Percentiles rank a stretch among this genome's conserved stretches.
Conservation (phyloP, 208 protist genomes). For the Herpetomonas tarakana region DNA sequence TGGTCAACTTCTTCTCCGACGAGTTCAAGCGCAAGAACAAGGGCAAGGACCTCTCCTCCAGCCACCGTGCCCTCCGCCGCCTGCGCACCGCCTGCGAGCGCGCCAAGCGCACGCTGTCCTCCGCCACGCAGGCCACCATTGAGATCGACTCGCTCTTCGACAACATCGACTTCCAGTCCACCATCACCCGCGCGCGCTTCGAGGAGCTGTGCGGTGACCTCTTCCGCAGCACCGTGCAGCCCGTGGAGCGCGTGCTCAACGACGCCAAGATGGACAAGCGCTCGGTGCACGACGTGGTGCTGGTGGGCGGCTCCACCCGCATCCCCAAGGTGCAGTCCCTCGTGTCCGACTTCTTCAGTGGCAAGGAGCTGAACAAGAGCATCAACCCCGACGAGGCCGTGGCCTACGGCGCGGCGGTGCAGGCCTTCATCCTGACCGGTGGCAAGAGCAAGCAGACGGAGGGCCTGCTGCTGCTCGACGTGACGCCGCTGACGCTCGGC, state of each 20-base stretch:
- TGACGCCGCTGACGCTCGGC: conserved; percentile 95
- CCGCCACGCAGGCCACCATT: conserved; percentile 89
- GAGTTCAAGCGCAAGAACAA: conserved; percentile 92
- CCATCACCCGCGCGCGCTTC: conserved; percentile 98
- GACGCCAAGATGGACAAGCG: conserved; percentile 89
- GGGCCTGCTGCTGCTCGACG: conserved; percentile 77
- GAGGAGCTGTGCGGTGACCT: conserved; percentile 95
- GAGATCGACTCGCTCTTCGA: conserved; percentile 98
- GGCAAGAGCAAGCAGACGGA: conserved; percentile 64
- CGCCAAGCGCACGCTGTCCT: conserved; percentile 98
- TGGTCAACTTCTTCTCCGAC: conserved; percentile 96
- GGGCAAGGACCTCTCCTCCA: conserved; percentile 73
- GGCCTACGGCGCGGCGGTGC: conserved; percentile 95
- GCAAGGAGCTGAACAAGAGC: conserved; percentile 91
- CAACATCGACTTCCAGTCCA: conserved; percentile 96
- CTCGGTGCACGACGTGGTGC: conserved; percentile 92
- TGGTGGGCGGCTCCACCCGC: conserved; percentile 96
- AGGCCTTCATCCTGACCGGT: conserved; percentile 94
- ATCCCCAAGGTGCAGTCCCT: conserved; percentile 99
- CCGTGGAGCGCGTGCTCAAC: conserved; percentile 81
- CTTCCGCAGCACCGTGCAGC: conserved; percentile 84
- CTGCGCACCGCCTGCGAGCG: conserved; percentile 90
- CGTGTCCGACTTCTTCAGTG: conserved; percentile 94
- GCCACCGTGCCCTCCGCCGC: conserved; percentile 72
- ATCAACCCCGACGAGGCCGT: conserved; percentile 95